Percentiles rank a stretch among this genome's conserved stretches.
These are phyloP conservation scores for Scortechinia acanthostroma DNA, from an alignment of 2,329 filamentous ascomycete species.

Conservation along the genomic window DNA sequence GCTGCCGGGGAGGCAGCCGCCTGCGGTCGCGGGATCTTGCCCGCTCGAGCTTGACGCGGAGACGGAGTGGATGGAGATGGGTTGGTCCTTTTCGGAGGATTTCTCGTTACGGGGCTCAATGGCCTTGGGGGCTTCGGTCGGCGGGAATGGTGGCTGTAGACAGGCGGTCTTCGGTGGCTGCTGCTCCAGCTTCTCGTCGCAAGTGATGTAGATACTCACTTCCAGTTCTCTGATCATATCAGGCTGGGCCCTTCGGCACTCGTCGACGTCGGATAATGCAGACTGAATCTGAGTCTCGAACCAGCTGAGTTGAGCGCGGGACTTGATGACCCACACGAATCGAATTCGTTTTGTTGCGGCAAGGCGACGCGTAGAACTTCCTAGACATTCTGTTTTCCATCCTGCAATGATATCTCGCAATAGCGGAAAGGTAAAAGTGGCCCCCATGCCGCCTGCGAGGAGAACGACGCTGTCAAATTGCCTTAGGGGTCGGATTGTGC, in stretches of 20 bases:
- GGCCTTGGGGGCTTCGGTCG: constrained; percentile 5
- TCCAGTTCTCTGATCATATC: constrained; percentile 12
- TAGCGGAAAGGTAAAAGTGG: constrained; percentile 46
- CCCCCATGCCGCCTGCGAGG: constrained; percentile 51
- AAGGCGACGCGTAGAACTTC: constrained; percentile 9
- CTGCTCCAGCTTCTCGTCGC: constrained; percentile 14
- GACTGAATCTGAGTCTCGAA: constrained; percentile 38
- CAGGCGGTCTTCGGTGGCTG: constrained; percentile 6
- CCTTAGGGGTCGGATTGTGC: constrained; percentile 36
- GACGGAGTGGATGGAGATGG: constrained; percentile 3
- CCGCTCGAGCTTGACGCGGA: neutral
- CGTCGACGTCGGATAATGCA: constrained; percentile 29
- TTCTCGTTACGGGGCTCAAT: constrained; percentile 5
- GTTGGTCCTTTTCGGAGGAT: constrained; percentile 9
- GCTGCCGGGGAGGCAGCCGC: neutral
- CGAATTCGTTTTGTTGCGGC: constrained; percentile 37
- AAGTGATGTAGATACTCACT: constrained; percentile 20
- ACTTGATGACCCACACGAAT: constrained; percentile 52
- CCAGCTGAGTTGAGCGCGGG: constrained; percentile 40
- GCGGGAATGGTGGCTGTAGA: constrained; percentile 6
- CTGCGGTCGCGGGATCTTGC: neutral
- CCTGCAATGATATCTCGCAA: constrained; percentile 43
- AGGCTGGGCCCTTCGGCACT: constrained; percentile 19
- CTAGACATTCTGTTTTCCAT: constrained; percentile 18
- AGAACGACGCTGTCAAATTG: constrained; percentile 56